A percentile compares a stretch with the other conserved stretches of the same genome.
Evolutionary conservation across 2,329 filamentous ascomycete genomes (phyloP).

Genomic region (Alternaria burnsii): DNA sequence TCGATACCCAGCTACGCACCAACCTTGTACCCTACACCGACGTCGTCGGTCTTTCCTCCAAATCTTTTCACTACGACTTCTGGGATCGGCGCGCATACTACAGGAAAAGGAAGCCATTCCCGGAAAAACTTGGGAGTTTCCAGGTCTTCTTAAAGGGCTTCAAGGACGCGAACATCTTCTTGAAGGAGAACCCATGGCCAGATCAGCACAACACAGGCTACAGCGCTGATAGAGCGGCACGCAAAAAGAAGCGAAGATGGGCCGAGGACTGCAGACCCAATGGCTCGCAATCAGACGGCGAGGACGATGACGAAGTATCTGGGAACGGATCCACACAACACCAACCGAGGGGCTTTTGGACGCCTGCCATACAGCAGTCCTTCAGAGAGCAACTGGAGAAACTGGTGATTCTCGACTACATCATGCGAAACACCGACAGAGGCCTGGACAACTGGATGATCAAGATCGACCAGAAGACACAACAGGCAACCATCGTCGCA

Average conservation of each 20-base stretch:
- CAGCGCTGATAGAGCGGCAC: conserved; percentile 71
- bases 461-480: conserved; percentile 85
- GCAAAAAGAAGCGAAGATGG: conserved; percentile 73
- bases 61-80: conserved; percentile 97
- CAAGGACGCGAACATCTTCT: conserved; percentile 95
- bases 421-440: conserved; percentile 98
- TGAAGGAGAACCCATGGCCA: conserved; percentile 96
- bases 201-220: conserved; percentile 80
- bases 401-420: conserved; percentile 95
- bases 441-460: conserved; percentile 99
- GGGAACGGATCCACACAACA: conserved; percentile 45
- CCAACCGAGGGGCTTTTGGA: conserved; percentile 77
- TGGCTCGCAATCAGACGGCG: conserved; percentile 66
- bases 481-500: conserved; percentile 84
- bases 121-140: conserved; percentile 92
- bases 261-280: conserved; percentile 81
- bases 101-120: conserved; percentile 84
- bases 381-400: conserved; percentile 97
- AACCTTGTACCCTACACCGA: conserved; percentile 96
- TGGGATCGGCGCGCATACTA: conserved; percentile 93
- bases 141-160: conserved; percentile 97
- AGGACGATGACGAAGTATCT: conserved; percentile 62
- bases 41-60: conserved; percentile 91
- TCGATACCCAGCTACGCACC: conserved; percentile 88
- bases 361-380: conserved; percentile 83